Percentiles rank a stretch among this genome's conserved stretches.
Conservation (phyloP, 768 basidiomycete species). For the Pisolithus microcarpus region DNA sequence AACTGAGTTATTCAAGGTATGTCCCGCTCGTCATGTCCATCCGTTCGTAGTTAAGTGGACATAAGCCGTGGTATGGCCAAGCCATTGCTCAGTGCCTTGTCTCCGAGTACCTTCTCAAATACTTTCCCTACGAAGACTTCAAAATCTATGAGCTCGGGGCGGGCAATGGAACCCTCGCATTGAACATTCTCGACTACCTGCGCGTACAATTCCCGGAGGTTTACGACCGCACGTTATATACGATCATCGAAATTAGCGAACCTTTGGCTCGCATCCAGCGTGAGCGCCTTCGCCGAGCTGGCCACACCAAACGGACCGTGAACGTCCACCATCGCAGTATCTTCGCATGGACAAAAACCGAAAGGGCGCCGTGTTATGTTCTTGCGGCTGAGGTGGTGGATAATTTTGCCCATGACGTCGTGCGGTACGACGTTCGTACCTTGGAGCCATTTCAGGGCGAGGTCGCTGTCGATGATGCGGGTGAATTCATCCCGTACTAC, state of each 20-base stretch:
- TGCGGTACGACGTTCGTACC: slow-evolving; percentile 80
- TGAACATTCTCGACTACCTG: slow-evolving; percentile 80
- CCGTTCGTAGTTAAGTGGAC: slow-evolving; percentile 7
- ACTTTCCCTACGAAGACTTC: slow-evolving; percentile 94
- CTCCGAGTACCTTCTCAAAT: slow-evolving; percentile 87
- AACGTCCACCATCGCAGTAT: slow-evolving; percentile 70
- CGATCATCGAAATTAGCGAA: slow-evolving; percentile 90
- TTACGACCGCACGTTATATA: slow-evolving; percentile 86
- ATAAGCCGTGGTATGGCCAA: slow-evolving; percentile 89
- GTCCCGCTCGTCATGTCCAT: not conserved
- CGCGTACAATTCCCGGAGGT: slow-evolving; percentile 78
- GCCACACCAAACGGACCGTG: slow-evolving; percentile 38
- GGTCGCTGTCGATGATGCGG: slow-evolving; percentile 68
- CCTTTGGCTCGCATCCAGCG: slow-evolving; percentile 70
- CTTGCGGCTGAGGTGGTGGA: slow-evolving; percentile 97
- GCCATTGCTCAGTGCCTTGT: slow-evolving; percentile 85
- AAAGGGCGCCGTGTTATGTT: slow-evolving; percentile 84
- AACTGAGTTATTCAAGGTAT: slow-evolving; percentile 92
- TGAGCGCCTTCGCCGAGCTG: slow-evolving; percentile 47
- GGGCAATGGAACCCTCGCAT: slow-evolving; percentile 92
- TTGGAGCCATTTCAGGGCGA: slow-evolving; percentile 79
- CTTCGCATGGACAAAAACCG: slow-evolving; percentile 73
- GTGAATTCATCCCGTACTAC: slow-evolving; percentile 82
- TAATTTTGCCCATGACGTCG: slow-evolving; percentile 93
- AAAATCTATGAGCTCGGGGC: slow-evolving; percentile 97